Evolutionary conservation across 139 green algal species (phyloP).

Genomic region (Picochlorum costavermella): DNA sequence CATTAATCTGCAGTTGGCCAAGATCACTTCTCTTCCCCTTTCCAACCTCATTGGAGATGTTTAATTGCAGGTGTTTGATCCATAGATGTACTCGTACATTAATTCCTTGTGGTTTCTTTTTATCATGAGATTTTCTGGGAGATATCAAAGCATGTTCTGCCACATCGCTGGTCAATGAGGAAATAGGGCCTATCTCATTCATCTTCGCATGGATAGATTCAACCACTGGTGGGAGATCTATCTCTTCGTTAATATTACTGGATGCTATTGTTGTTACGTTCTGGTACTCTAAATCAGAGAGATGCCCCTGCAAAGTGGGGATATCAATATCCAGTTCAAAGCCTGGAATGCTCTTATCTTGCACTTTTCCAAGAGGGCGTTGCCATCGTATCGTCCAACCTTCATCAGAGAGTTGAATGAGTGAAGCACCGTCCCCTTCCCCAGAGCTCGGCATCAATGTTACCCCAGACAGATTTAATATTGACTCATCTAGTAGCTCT

Average conservation of each 20-base stretch:
- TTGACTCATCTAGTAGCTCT: constrained; percentile 29
- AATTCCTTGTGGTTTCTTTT: too few species aligned
- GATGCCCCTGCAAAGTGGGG: constrained; percentile 37
- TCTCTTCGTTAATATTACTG: constrained; percentile 47
- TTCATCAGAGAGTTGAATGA: constrained; percentile 42
- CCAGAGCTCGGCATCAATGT: constrained; percentile 24
- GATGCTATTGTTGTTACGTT: constrained; percentile 52
- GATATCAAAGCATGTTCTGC: too few species aligned
- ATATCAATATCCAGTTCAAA: constrained; percentile 47
- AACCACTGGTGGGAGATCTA: neutral
- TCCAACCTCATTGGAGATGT: too few species aligned
- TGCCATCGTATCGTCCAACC: constrained; percentile 25
- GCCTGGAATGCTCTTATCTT: constrained; percentile 8
- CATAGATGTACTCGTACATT: too few species aligned
- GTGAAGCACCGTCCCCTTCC: constrained; percentile 37
- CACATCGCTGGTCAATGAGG: too few species aligned
- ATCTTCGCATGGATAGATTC: constrained; percentile 6
- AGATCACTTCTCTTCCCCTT: too few species aligned
- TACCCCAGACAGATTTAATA: constrained; percentile 35
- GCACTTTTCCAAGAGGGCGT: constrained; percentile 13
- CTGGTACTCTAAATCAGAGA: constrained; percentile 66
- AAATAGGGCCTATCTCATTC: neutral
- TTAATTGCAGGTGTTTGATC: too few species aligned
- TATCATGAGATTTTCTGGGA: too few species aligned
- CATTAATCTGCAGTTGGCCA: constrained; percentile 32